Evolutionary conservation across 148 eudicot genomes (phyloP), one percentile per base, ranked within the genome.

Genomic region (Limonium bicolor): DNA sequence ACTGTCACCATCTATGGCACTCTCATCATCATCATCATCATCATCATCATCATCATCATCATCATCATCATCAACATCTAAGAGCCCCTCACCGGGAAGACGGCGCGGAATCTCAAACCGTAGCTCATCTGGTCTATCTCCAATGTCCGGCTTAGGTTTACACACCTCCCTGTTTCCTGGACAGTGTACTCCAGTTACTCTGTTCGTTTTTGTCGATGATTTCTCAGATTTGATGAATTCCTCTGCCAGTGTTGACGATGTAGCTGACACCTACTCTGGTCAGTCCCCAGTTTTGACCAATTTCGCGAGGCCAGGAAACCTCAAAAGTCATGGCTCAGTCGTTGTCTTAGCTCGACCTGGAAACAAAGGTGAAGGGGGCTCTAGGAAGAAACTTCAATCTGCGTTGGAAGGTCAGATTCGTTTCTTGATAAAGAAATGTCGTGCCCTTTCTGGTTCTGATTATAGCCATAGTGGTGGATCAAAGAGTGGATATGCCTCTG

Each of bases 321-420:
- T 49, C 13, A 80, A 77, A 66, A 79, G 81, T 51, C 55, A 86
- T 33, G 76, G 66, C 46, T 66, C 86, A 13, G 78, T 88, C 56
- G 92, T 74, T 60, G 69, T 88, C 64, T 73, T 88, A 32, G 75
- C 94, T 51, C 86, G 87, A 28, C 81, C 94, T 40, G 47, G 41
- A 14, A 77, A 50, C 62, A 87, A 76, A 67, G 59, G 65, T 56
- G 94, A 82, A 65, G 85, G 78, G 31, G 67, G 83, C 19, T 62
- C 66, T 3, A 63, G 58, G 56, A 83, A 77, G 73, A 88, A 83
- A 56, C 22, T 88, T 62, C 84, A 65, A 49, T 80, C 92, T 13
- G 77, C 97, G 31, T 76, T 84, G 27, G 97, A 88, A 63, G 64
- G 76, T 30, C 97, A 88, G 48, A 74, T 83, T 48, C 92, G 97